A percentile compares a stretch with the other conserved stretches of the same genome.
These are phyloP conservation scores for Penicillium sp. DNA, from an alignment of 2,329 filamentous ascomycete genomes.

Conservation along the genomic window DNA sequence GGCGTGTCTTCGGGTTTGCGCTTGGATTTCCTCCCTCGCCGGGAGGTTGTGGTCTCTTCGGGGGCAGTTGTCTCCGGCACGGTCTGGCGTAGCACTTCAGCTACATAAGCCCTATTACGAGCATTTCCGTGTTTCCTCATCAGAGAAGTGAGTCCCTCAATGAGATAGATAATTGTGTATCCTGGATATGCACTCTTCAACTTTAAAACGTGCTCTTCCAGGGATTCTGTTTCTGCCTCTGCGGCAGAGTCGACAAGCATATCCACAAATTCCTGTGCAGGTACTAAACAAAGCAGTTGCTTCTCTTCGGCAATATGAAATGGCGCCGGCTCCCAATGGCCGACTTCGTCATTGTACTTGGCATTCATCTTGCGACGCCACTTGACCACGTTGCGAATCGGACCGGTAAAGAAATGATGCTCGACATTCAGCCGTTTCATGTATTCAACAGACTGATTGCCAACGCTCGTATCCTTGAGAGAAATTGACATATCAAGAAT, in stretches of 20 bases:
- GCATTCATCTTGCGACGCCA: slow-evolving; percentile 66
- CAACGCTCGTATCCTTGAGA: slow-evolving; percentile 45
- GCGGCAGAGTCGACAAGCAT: slow-evolving; percentile 43
- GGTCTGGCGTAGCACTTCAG: slow-evolving; percentile 53
- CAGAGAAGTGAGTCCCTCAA: slow-evolving; percentile 63
- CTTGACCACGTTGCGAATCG: slow-evolving; percentile 51
- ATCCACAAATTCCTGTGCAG: slow-evolving; percentile 60
- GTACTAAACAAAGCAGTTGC: slow-evolving; percentile 57
- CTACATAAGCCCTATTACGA: slow-evolving; percentile 62
- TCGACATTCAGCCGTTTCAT: slow-evolving; percentile 41
- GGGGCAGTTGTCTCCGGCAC: slow-evolving; percentile 23
- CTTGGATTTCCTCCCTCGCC: slow-evolving; percentile 26
- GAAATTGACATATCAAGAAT: slow-evolving; percentile 62
- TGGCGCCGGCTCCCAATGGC: slow-evolving; percentile 59
- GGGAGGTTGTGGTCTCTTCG: slow-evolving; percentile 15
- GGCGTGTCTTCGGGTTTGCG: slow-evolving; percentile 40
- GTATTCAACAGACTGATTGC: slow-evolving; percentile 39
- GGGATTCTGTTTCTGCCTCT: slow-evolving; percentile 39
- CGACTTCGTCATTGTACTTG: slow-evolving; percentile 54
- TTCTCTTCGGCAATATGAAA: slow-evolving; percentile 48
- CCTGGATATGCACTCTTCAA: slow-evolving; percentile 51
- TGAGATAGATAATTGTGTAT: slow-evolving; percentile 59
- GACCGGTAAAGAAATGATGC: slow-evolving; percentile 33
- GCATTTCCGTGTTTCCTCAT: slow-evolving; percentile 62
- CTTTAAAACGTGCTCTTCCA: slow-evolving; percentile 55